Base-by-base conservation (phyloP, 495 filamentous ascomycete species). In the Achaetomiella virescens region DNA sequence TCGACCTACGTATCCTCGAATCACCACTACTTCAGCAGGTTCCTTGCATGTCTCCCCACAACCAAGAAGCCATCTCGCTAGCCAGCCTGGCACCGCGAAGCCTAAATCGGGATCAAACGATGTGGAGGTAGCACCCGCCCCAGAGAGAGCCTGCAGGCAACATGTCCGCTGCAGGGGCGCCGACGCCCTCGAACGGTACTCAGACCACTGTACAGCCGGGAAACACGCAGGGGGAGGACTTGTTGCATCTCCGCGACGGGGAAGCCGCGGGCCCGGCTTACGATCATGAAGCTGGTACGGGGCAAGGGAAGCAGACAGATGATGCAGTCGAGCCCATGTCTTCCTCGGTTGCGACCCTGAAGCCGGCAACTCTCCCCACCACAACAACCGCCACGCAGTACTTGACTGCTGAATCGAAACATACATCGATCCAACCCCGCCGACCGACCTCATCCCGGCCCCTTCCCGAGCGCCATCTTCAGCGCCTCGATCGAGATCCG, bases 381-480 rank as follows among this genome's bases (percentile, higher is more conserved):
- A 61, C 66, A 0, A 66, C 66, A 6, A 62, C 66, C 6, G 61
- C 65, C 45, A 70, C 69, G 22, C 71, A 75, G 42, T 73, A 67
- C 47, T 63, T 78, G 21, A 72, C 67, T 6, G 67, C 74, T 25
- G 75, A 74, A 33, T 64, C 71, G 3, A 53, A 45, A 59, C 74
- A 6, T 89, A 90, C 62, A 70, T 86, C 41, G 85, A 85, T 57
- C 79, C 83, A 24, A 83, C 81, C 4, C 76, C 84, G 3, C 80
- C 79, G 6, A 85, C 84, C 86, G 6, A 64, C 65, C 36, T 58
- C 61, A 12, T 77, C 77, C 12, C 73, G 72, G 24, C 75, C 74
- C 72, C 64, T 10, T 79, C 84, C 12, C 74, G 78, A 49, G 74
- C 76, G 12, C 67, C 78, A 10, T 80, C 78, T 40, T 61, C 72